phyloP scores from a whole-genome alignment of 2,329 filamentous ascomycete species.

The Mycosphaerella sp. region DNA sequence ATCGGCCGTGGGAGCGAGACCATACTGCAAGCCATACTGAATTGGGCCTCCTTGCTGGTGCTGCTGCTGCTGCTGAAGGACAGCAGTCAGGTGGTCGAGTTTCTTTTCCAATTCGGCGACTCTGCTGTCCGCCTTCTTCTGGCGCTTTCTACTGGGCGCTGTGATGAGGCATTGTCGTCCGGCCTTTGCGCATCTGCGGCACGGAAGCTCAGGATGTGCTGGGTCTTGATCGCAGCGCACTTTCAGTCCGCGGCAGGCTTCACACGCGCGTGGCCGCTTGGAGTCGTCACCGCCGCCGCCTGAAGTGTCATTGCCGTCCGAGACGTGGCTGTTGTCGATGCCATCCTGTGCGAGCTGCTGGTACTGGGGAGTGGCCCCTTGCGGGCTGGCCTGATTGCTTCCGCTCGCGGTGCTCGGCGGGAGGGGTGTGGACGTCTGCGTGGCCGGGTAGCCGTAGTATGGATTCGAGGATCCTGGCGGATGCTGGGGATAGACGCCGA shows the following conservation, averaged over 20 bases:
- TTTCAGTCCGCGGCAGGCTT: conserved; percentile 45
- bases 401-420: conserved; percentile 15
- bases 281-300: conserved; percentile 31
- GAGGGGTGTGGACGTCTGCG: conserved; percentile 17
- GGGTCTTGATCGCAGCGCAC: conserved; percentile 79
- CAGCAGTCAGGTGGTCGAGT: conserved; percentile 81
- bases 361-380: conserved; percentile 7
- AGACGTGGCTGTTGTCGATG: conserved; percentile 14
- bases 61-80: conserved; percentile 55
- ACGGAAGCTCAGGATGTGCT: conserved; percentile 52
- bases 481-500: conserved; percentile 7
- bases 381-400: conserved; percentile 26
- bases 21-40: conserved; percentile 14
- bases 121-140: conserved; percentile 85
- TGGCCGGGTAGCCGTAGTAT: conserved; percentile 23
- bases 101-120: conserved; percentile 90
- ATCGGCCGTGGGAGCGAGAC: conserved; percentile 12
- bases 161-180: conserved; percentile 73
- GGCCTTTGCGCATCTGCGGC: conserved; percentile 69
- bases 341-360: conserved; percentile 11
- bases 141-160: conserved; percentile 66
- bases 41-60: conserved; percentile 19
- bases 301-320: conserved; percentile 13
- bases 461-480: conserved; percentile 16
- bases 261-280: conserved; percentile 45